Base-by-base conservation (phyloP, 2,329 filamentous ascomycete species). In the Hypoxylon sp. region DNA sequence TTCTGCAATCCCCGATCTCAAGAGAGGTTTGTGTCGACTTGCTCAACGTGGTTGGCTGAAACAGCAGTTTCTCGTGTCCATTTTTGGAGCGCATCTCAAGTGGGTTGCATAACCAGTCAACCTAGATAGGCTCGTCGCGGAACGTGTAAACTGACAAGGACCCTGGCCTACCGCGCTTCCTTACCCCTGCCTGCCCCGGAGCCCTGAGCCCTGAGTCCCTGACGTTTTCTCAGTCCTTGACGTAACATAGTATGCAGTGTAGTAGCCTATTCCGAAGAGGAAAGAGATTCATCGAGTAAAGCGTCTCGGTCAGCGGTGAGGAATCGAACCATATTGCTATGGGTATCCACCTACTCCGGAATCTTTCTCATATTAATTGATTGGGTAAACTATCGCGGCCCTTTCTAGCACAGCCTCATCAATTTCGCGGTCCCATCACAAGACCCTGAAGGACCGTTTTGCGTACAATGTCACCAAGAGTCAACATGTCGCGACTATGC, bases 11-110 rank as follows among this genome's bases (percentile, higher is more conserved):
- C 66, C 63, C 69, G 74, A 74, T 72, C 69, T 73, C 63, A 63
- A 58, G 41, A 50, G 60, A 51, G 53, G 53, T 62, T 68, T 60
- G 61, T 59, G 66, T 65, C 61, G 62, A 62, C 61, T 53, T 65
- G 36, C 67, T 70, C 63, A 65, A 69, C 73, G 64, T 77, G 76
- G 77, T 79, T 80, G 76, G 77, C 76, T 80, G 78, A 81, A 81
- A 80, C 79, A 76, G 63, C 73, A 70, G 78, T 80, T 81, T 81
- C 80, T 82, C 80, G 80, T 82, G 80, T 82, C 79, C 80, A 78
- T 77, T 79, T 79, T 79, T 80, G 79, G 79, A 67, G 66, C 68
- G 49, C 68, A 73, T 70, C 67, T 66, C 43, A 70, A 70, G 73
- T 74, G 71, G 73, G 67, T 62, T 72, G 41, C 63, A 65, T 66